Evolutionary conservation across 2,329 filamentous ascomycete genomes (phyloP).

Genomic region (Cladophialophora exuberans): DNA sequence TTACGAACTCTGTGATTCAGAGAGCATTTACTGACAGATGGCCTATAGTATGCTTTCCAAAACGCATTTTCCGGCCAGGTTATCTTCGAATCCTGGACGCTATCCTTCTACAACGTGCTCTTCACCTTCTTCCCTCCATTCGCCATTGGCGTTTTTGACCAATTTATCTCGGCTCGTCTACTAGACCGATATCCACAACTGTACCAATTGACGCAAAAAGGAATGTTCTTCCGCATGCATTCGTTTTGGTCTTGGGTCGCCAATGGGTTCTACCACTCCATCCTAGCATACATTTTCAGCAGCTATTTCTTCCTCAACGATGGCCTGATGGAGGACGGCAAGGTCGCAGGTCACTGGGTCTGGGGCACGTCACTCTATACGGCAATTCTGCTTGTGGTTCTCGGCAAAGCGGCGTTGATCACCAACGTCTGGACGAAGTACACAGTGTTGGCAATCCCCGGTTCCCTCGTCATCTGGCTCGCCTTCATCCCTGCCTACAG

Average conservation of each 20-base stretch:
- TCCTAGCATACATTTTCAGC: conserved; percentile 86
- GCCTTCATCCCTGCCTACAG: conserved; percentile 87
- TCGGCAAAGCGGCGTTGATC: conserved; percentile 91
- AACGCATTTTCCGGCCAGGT: conserved; percentile 97
- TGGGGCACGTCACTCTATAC: conserved; percentile 97
- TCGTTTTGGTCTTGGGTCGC: conserved; percentile 91
- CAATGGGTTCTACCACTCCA: conserved; percentile 93
- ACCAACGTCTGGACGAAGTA: conserved; percentile 99
- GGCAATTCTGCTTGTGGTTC: conserved; percentile 86
- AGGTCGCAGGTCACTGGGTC: conserved; percentile 90
- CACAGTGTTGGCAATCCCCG: conserved; percentile 91
- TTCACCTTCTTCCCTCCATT: conserved; percentile 94
- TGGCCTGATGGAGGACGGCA: conserved; percentile 75
- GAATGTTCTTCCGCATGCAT: conserved; percentile 89
- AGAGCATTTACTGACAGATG: conserved; percentile 19
- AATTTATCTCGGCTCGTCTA: conserved; percentile 92
- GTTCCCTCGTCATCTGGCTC: conserved; percentile 89
- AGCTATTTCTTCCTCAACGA: conserved; percentile 82
- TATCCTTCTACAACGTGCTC: conserved; percentile 99
- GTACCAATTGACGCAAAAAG: conserved; percentile 89
- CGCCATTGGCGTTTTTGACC: conserved; percentile 93
- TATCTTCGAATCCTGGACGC: conserved; percentile 98
- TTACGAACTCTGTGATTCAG: background rate
- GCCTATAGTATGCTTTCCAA: conserved; percentile 83
- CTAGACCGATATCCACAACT: conserved; percentile 95